phyloP scores from a whole-genome alignment of 139 green algal genomes.

The Desmodesmus armatus region DNA sequence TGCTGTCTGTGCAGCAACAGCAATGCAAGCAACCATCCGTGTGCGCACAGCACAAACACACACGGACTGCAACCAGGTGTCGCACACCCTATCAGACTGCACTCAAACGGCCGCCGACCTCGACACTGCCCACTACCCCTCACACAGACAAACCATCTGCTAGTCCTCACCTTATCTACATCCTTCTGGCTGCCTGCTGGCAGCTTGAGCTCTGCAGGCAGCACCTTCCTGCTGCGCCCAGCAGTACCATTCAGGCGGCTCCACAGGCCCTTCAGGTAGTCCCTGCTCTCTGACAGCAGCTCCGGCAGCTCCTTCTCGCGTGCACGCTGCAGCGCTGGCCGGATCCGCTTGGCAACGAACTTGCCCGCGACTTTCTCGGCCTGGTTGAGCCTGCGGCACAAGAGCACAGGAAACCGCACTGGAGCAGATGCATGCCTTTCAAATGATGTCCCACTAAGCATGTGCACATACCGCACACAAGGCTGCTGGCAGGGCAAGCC shows the following conservation, averaged over 20 bases:
- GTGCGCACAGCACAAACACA: not conserved
- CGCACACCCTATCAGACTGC: not conserved
- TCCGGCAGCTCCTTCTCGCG: conserved; percentile 63
- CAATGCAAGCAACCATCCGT: not conserved
- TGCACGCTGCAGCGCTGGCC: conserved; percentile 75
- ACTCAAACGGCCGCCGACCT: too few species aligned
- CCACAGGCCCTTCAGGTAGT: conserved; percentile 81
- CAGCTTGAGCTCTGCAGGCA: conserved; percentile 66
- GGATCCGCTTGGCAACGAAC: conserved; percentile 78
- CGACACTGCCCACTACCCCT: too few species aligned
- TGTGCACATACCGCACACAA: not conserved
- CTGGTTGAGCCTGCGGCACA: conserved; percentile 41
- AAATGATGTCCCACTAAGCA: too few species aligned
- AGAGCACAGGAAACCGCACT: too few species aligned
- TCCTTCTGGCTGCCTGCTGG: conserved; percentile 58
- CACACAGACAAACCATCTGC: too few species aligned
- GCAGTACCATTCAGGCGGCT: conserved; percentile 80
- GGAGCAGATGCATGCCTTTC: too few species aligned
- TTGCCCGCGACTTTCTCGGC: conserved; percentile 79
- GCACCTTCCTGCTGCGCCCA: conserved; percentile 12
- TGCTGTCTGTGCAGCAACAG: not conserved
- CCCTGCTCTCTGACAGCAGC: conserved; percentile 59
- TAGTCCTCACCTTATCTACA: conserved; percentile 59
- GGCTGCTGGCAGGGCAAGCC: not conserved
- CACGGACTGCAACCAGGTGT: not conserved